Evolutionary conservation across 2,329 filamentous ascomycete genomes (phyloP), one percentile per base, ranked within the genome.

Genomic region (Alternaria ventricosa): DNA sequence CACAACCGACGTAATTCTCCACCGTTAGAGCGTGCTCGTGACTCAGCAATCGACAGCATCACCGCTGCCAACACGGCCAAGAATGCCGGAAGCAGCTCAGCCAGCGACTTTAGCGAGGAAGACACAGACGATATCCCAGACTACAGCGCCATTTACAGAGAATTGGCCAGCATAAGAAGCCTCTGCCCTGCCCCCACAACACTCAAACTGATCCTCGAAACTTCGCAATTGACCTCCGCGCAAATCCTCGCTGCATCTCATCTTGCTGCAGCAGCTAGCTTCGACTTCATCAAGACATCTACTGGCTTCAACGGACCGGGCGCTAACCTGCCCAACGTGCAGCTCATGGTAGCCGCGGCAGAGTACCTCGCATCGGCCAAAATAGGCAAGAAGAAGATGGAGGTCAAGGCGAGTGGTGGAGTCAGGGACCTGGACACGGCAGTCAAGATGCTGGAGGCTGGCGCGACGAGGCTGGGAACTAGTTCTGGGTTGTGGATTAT

Each of bases 261-360:
- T 22, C 79, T 89, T 44, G 83, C 85, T 3, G 83, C 82, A 15
- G 80, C 83, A 33, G 86, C 87, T 3, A 82, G 82, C 5, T 85
- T 86, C 51, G 86, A 89, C 68, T 89, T 84, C 65, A 84, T 89
- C 64, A 89, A 89, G 78, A 89, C 87, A 0, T 85, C 83, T 28
- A 89, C 87, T 1, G 87, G 87, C 2, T 88, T 88, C 75, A 83
- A 84, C 54, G 87, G 87, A 0, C 79, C 80, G 1, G 87, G 87
- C 9, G 87, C 87, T 0, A 84, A 73, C 36, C 78, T 83, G 15
- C 82, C 85, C 55, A 79, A 87, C 69, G 85, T 89, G 23, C 77
- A 81, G 53, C 72, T 87, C 27, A 89, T 89, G 87, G 80, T 82
- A 12, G 80, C 81, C 10, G 82, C 82, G 4, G 83, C 83, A 11